Conservation (phyloP, 345 rosid species). For the Isatis tinctoria region DNA sequence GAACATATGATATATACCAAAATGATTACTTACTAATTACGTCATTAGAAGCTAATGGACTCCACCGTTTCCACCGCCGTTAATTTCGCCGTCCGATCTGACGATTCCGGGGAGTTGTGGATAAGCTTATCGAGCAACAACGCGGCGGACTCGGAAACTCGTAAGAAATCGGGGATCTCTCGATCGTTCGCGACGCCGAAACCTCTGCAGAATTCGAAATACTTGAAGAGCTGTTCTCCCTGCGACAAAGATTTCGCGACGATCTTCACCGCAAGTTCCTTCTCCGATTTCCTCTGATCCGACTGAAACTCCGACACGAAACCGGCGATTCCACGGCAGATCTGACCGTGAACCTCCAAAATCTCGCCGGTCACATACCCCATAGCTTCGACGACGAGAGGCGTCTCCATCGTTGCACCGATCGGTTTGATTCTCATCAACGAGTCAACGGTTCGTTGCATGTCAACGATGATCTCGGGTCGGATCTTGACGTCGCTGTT, state of each 20-base stretch:
- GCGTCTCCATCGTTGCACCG: conserved; percentile 36
- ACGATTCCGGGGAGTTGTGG: neutral
- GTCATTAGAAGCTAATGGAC: neutral
- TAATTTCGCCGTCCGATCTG: neutral
- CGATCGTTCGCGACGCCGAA: conserved; percentile 44
- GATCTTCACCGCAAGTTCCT: conserved; percentile 38
- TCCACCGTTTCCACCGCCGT: neutral
- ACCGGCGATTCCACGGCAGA: conserved; percentile 36
- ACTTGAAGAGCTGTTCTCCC: conserved; percentile 39
- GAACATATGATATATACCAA: neutral
- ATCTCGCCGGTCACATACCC: conserved; percentile 54
- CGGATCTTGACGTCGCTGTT: neutral
- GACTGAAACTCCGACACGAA: conserved; percentile 29
- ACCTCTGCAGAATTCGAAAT: conserved; percentile 43
- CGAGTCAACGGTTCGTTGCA: conserved; percentile 46
- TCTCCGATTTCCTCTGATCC: conserved; percentile 34
- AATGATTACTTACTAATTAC: neutral
- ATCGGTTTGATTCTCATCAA: conserved; percentile 57
- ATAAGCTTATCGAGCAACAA: conserved; percentile 37
- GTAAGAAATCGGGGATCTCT: conserved; percentile 34
- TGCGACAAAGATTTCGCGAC: conserved; percentile 47
- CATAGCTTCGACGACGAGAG: conserved; percentile 61
- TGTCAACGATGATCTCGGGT: conserved; percentile 35
- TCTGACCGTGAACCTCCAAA: conserved; percentile 43
- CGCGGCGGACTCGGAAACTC: conserved; percentile 43